Conservation (phyloP, 1,139 yeast genomes). For the Yamadazyma triangularis region DNA sequence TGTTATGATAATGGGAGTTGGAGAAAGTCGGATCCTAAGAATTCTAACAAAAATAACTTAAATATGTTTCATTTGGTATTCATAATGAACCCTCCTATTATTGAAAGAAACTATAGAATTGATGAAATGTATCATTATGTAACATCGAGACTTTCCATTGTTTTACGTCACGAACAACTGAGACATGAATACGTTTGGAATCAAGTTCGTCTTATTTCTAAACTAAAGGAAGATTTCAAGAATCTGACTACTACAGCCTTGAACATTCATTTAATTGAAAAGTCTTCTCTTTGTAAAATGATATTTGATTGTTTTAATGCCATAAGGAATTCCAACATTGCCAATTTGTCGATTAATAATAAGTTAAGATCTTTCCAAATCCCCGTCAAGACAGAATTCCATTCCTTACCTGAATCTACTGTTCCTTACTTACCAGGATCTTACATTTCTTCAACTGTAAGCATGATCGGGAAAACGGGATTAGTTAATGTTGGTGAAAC, state of each 20-base stretch:
- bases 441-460: slow-evolving; percentile 58
- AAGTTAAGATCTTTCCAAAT: slow-evolving; percentile 79
- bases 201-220: slow-evolving; percentile 56
- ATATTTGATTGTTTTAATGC: slow-evolving; percentile 65
- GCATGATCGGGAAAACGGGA: slow-evolving; percentile 32
- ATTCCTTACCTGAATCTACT: slow-evolving; percentile 61
- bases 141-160: slow-evolving; percentile 65
- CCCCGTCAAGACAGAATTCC: slow-evolving; percentile 77
- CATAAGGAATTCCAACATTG: slow-evolving; percentile 66
- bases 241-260: slow-evolving; percentile 3
- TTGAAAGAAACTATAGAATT: slow-evolving; percentile 70
- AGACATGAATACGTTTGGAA: slow-evolving; percentile 72
- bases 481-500: slow-evolving; percentile 41
- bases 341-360: slow-evolving; percentile 68
- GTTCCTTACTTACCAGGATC: slow-evolving; percentile 71
- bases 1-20: slow-evolving; percentile 71
- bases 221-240: slow-evolving; percentile 49
- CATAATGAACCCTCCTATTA: slow-evolving; percentile 83
- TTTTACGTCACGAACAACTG: slow-evolving; percentile 80
- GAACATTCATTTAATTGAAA: slow-evolving; percentile 24
- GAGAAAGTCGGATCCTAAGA: slow-evolving; percentile 22
- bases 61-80: slow-evolving; percentile 87
- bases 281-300: slow-evolving; percentile 69
- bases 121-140: slow-evolving; percentile 89
- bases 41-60: slow-evolving; percentile 28